Evolutionary conservation across 805 yeast genomes (phyloP).

Genomic region (Candida ovalis): DNA sequence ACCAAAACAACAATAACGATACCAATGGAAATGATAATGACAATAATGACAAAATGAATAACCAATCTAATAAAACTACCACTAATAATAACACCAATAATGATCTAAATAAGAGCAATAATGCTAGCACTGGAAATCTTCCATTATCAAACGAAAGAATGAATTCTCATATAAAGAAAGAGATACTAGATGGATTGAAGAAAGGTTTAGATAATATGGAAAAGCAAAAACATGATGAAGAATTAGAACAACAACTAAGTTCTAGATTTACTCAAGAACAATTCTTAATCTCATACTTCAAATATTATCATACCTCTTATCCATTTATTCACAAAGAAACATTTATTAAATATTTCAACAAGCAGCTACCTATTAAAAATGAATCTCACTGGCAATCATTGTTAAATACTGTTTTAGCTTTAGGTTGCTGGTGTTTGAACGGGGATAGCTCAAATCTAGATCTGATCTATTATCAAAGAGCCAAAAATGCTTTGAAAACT

Average conservation of each 20-base stretch:
- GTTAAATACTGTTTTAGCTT: constrained; percentile 53
- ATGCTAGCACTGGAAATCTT: background rate
- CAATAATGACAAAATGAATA: background rate
- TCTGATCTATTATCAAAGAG: constrained; percentile 51
- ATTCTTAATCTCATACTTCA: constrained; percentile 45
- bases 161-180: constrained; percentile 15
- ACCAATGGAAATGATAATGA: background rate
- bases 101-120: background rate
- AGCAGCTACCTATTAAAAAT: constrained; percentile 38
- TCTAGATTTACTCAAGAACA: constrained; percentile 24
- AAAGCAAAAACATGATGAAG: constrained; percentile 11
- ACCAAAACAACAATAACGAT: background rate
- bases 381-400: constrained; percentile 50
- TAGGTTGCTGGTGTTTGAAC: constrained; percentile 67
- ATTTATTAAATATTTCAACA: constrained; percentile 44
- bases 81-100: background rate
- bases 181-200: constrained; percentile 19
- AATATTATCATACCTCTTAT: constrained; percentile 55
- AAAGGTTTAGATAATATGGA: constrained; percentile 20
- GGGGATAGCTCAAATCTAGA: constrained; percentile 53
- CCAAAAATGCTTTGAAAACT: constrained; percentile 39
- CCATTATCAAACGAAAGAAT: constrained; percentile 7
- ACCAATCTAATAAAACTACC: background rate
- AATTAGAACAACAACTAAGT: constrained; percentile 17
- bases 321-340: constrained; percentile 58